phyloP scores from a whole-genome alignment of 2,329 filamentous ascomycete genomes.

The Dryadomyces quercus-mongolicae region DNA sequence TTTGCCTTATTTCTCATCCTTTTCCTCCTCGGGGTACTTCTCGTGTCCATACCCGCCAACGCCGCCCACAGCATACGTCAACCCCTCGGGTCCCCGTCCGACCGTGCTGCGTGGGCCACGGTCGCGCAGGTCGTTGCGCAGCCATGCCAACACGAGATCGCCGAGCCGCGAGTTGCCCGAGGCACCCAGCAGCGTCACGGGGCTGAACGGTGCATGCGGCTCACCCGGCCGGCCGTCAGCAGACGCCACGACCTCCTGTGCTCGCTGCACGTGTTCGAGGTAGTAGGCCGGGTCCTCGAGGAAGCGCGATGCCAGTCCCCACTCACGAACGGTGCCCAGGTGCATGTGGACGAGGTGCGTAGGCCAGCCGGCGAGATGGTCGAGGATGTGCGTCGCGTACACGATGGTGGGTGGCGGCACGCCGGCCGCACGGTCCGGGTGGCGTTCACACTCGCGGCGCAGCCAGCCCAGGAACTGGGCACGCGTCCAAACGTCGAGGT shows the following conservation, averaged over 20 bases:
- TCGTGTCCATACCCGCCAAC: slow-evolving; percentile 48
- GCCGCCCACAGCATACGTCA: slow-evolving; percentile 44
- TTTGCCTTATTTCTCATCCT: not conserved
- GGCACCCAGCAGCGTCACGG: slow-evolving; percentile 9
- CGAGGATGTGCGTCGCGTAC: slow-evolving; percentile 94
- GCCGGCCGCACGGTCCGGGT: slow-evolving; percentile 35
- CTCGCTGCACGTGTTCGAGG: slow-evolving; percentile 3
- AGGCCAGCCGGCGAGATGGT: slow-evolving; percentile 90
- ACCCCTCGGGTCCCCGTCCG: slow-evolving; percentile 45
- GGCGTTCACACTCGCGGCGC: slow-evolving; percentile 69
- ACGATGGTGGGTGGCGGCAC: slow-evolving; percentile 58
- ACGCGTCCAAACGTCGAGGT: slow-evolving; percentile 77
- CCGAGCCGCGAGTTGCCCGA: slow-evolving; percentile 74
- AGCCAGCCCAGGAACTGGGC: slow-evolving; percentile 79
- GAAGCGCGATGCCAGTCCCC: slow-evolving; percentile 63
- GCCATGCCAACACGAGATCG: slow-evolving; percentile 78
- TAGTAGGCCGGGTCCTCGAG: slow-evolving; percentile 23
- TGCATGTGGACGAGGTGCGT: slow-evolving; percentile 96
- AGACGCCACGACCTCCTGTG: slow-evolving; percentile 11
- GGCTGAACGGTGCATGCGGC: slow-evolving; percentile 4
- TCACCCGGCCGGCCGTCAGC: slow-evolving; percentile 16
- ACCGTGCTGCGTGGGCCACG: slow-evolving; percentile 61
- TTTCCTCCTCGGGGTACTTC: slow-evolving; percentile 10
- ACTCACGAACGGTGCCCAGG: slow-evolving; percentile 75
- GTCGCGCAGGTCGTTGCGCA: slow-evolving; percentile 66